Evolutionary conservation across 495 filamentous ascomycete genomes (phyloP).

Genomic region (Penicillium crystallinum): DNA sequence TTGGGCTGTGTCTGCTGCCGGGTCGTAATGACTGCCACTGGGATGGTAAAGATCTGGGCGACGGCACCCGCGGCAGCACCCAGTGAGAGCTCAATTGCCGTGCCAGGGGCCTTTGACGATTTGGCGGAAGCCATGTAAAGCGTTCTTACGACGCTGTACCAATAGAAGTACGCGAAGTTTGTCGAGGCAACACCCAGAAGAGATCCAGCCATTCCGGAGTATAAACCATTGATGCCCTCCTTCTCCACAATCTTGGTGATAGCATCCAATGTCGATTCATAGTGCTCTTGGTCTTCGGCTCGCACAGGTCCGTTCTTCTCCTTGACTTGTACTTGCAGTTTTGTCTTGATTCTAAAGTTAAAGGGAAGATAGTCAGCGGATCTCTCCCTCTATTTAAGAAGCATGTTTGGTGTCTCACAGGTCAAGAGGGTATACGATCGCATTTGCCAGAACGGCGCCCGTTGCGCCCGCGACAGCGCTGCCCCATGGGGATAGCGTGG

Average conservation of each 20-base stretch:
- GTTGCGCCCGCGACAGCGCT: conserved; percentile 88
- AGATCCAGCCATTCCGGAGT: conserved; percentile 80
- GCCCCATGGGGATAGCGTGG: conserved; percentile 85
- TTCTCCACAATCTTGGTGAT: conserved; percentile 77
- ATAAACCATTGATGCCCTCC: conserved; percentile 79
- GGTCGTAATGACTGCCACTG: conserved; percentile 90
- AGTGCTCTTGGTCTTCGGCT: conserved; percentile 57
- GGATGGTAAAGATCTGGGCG: conserved; percentile 94
- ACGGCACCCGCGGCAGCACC: conserved; percentile 87
- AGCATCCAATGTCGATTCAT: conserved; percentile 80
- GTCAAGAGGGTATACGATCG: conserved; percentile 92
- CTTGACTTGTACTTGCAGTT: conserved; percentile 94
- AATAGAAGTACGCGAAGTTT: conserved; percentile 99
- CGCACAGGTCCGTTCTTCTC: conserved; percentile 29
- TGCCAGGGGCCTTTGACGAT: conserved; percentile 63
- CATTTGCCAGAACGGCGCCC: conserved; percentile 91
- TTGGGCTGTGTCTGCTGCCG: conserved; percentile 90
- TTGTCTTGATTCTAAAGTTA: conserved; percentile 78
- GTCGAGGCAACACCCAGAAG: conserved; percentile 91
- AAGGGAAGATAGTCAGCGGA: conserved; percentile 7
- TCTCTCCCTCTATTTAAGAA: background rate
- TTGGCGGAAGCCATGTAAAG: conserved; percentile 70
- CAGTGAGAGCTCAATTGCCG: conserved; percentile 76
- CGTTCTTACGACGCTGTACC: conserved; percentile 86
- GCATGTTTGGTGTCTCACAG: conserved; percentile 52